phyloP scores from a whole-genome alignment of 2,329 filamentous ascomycete species.

The Chrysoporthe cubensis region DNA sequence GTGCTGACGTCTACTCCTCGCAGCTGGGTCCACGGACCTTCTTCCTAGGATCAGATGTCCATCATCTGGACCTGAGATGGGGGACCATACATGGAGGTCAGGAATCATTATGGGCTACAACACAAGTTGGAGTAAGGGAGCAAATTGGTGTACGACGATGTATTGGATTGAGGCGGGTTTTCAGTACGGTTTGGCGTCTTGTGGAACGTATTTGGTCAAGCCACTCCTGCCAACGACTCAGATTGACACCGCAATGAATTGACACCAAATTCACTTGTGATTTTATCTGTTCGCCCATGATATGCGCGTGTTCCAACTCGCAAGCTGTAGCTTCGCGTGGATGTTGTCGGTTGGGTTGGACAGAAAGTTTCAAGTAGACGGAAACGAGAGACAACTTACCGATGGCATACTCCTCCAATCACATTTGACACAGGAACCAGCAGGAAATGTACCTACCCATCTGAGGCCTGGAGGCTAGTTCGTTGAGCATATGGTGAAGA shows the following conservation, averaged over 20 bases:
- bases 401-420: too few species aligned
- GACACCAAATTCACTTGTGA: background rate
- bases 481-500: background rate
- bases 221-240: background rate
- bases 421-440: too few species aligned
- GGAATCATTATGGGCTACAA: too few species aligned
- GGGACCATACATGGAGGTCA: background rate
- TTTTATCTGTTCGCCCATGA: too few species aligned
- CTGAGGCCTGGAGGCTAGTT: background rate
- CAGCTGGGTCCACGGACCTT: constrained; percentile 6
- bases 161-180: background rate
- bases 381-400: too few species aligned
- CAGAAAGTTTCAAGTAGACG: too few species aligned
- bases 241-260: background rate
- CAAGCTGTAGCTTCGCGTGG: too few species aligned
- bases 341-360: too few species aligned
- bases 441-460: background rate
- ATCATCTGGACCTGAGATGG: too few species aligned
- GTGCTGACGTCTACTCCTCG: background rate
- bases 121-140: background rate
- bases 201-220: background rate
- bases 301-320: too few species aligned
- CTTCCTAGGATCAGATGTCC: background rate
- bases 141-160: background rate
- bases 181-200: constrained; percentile 5